Conservation (phyloP, 2,329 filamentous ascomycete species). For the Fusarium sp. region DNA sequence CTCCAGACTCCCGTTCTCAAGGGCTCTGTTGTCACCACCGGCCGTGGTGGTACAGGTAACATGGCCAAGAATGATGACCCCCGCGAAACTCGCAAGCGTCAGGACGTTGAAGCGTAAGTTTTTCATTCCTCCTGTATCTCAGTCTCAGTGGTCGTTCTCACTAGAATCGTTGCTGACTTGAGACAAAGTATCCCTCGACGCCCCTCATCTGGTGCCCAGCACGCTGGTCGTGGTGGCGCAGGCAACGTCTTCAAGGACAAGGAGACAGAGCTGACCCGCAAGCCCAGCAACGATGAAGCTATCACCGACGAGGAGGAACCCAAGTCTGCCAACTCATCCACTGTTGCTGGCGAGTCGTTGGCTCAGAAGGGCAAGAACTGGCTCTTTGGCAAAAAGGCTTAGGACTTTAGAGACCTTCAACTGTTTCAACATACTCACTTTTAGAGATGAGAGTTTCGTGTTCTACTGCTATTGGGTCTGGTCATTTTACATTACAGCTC, state of each 20-base stretch:
- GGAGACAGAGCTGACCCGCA: slow-evolving; percentile 51
- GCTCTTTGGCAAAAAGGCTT: slow-evolving; percentile 62
- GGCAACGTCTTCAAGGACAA: slow-evolving; percentile 73
- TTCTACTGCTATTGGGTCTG: slow-evolving; percentile 16
- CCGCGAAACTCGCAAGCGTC: slow-evolving; percentile 78
- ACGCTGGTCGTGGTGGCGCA: slow-evolving; percentile 80
- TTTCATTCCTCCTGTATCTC: background rate
- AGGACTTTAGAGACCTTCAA: slow-evolving; percentile 27
- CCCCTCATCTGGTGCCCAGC: slow-evolving; percentile 67
- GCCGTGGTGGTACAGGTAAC: slow-evolving; percentile 88
- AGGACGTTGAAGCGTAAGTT: slow-evolving; percentile 82
- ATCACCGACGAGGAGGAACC: slow-evolving; percentile 41
- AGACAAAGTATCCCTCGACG: slow-evolving; percentile 63
- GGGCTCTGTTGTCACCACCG: slow-evolving; percentile 85
- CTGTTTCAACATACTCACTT: background rate
- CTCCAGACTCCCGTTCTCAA: slow-evolving; percentile 88
- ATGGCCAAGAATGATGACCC: slow-evolving; percentile 82
- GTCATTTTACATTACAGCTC: slow-evolving; percentile 28
- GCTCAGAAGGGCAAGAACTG: slow-evolving; percentile 61
- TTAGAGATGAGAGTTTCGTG: background rate
- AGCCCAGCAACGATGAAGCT: slow-evolving; percentile 49
- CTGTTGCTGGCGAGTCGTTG: slow-evolving; percentile 34
- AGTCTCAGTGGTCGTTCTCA: background rate
- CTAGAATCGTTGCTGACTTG: slow-evolving; percentile 7
- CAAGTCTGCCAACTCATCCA: slow-evolving; percentile 8